Conservation (phyloP, 257 asterid species). For the Solanum chmielewskii region DNA sequence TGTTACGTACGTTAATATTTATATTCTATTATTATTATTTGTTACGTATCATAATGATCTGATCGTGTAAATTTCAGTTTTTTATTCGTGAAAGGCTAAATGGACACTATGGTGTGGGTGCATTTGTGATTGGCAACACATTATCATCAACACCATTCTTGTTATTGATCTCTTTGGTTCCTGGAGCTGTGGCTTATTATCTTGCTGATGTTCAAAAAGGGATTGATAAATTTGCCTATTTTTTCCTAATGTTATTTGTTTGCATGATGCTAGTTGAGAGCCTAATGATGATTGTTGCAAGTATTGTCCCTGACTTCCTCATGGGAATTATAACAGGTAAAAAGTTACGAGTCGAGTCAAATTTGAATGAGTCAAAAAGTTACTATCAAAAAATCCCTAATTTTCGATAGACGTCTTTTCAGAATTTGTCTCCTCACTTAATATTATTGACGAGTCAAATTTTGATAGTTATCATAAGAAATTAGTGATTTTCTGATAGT, state of each 20-base stretch:
- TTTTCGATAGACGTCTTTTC: neutral
- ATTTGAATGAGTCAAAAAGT: neutral
- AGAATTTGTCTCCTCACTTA: neutral
- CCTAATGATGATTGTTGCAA: constrained; percentile 49
- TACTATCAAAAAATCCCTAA: neutral
- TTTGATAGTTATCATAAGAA: neutral
- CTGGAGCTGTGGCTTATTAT: constrained; percentile 44
- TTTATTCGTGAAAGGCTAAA: constrained; percentile 38
- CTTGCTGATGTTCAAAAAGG: constrained; percentile 38
- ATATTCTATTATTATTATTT: neutral
- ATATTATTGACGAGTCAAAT: neutral
- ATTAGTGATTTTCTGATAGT: neutral
- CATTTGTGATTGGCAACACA: constrained; percentile 37
- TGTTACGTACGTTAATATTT: neutral
- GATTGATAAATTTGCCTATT: constrained; percentile 22
- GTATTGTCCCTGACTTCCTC: constrained; percentile 37
- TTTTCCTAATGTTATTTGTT: constrained; percentile 10
- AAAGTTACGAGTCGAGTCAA: neutral
- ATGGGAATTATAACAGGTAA: constrained; percentile 41
- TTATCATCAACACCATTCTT: constrained; percentile 41
- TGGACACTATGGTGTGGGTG: constrained; percentile 32
- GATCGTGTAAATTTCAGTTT: constrained; percentile 13
- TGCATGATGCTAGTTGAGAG: constrained; percentile 58
- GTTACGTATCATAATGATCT: neutral
- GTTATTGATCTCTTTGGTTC: constrained; percentile 20